phyloP scores from a whole-genome alignment of 2,329 filamentous ascomycete genomes.

The Blumeriella jaapii region DNA sequence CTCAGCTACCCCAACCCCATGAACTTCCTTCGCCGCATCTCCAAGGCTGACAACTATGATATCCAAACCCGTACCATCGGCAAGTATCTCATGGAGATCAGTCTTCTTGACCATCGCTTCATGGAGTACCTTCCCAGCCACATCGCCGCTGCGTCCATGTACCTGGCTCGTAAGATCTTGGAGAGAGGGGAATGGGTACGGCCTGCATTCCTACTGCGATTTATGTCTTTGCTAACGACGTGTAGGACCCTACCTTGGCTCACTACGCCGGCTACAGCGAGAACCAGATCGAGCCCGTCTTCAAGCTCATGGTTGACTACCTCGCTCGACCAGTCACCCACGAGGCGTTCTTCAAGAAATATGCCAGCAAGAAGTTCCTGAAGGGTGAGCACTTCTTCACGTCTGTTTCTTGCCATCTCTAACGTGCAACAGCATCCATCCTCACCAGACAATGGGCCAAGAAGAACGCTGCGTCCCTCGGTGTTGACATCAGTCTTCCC shows the following conservation, averaged over 20 bases:
- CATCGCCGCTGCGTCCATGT: constrained; percentile 88
- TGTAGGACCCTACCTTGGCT: constrained; percentile 67
- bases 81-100: constrained; percentile 97
- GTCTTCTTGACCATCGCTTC: constrained; percentile 88
- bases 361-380: constrained; percentile 97
- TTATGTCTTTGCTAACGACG: constrained; percentile 20
- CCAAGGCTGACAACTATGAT: constrained; percentile 98
- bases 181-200: constrained; percentile 85
- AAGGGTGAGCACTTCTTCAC: constrained; percentile 57
- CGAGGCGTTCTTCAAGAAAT: constrained; percentile 99
- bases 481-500: constrained; percentile 31
- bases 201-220: constrained; percentile 14
- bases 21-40: constrained; percentile 98
- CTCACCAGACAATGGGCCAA: constrained; percentile 89
- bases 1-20: constrained; percentile 98
- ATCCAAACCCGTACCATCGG: constrained; percentile 94
- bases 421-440: constrained; percentile 58
- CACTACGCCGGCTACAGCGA: constrained; percentile 93
- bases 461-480: constrained; percentile 52
- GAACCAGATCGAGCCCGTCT: constrained; percentile 84
- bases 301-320: constrained; percentile 93
- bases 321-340: constrained; percentile 81
- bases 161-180: constrained; percentile 79
- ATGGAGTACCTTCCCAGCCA: constrained; percentile 83
- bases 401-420: constrained; percentile 10